phyloP scores from a whole-genome alignment of 2,329 filamentous ascomycete species.

The Monilinia aucupariae region DNA sequence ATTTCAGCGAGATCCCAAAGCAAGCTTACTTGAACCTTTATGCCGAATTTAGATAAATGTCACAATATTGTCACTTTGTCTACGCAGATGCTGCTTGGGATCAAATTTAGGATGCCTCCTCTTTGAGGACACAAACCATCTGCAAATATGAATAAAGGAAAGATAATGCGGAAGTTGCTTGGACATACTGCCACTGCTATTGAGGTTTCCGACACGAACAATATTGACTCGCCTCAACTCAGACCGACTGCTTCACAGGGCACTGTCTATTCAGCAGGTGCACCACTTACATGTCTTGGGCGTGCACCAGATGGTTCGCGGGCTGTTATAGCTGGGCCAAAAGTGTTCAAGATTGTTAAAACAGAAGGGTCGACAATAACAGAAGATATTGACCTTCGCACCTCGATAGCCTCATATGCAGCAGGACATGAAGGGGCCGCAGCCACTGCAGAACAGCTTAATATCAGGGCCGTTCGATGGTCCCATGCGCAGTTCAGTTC shows the following conservation, averaged over 20 bases:
- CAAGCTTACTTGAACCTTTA: neutral
- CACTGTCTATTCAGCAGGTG: conserved; percentile 46
- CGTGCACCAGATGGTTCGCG: conserved; percentile 51
- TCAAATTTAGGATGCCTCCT: conserved; percentile 26
- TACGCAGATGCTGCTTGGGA: neutral
- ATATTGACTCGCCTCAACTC: conserved; percentile 27
- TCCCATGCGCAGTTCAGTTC: conserved; percentile 43
- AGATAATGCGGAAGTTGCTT: conserved; percentile 34
- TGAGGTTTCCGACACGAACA: conserved; percentile 25
- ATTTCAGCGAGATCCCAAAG: neutral
- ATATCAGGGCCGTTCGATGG: conserved; percentile 59
- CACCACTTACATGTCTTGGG: conserved; percentile 54
- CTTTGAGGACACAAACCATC: conserved; percentile 22
- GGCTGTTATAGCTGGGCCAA: conserved; percentile 53
- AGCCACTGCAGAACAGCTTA: conserved; percentile 50
- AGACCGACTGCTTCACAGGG: conserved; percentile 46
- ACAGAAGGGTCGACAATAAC: conserved; percentile 48
- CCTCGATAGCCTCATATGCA: conserved; percentile 47
- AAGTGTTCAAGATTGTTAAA: conserved; percentile 52
- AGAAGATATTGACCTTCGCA: conserved; percentile 54
- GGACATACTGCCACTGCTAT: conserved; percentile 26
- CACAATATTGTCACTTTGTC: neutral
- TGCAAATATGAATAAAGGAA: conserved; percentile 33
- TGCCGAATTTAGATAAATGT: neutral
- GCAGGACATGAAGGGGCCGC: conserved; percentile 39